Evolutionary conservation across 805 yeast species (phyloP).

Genomic region (Hanseniaspora vineae): DNA sequence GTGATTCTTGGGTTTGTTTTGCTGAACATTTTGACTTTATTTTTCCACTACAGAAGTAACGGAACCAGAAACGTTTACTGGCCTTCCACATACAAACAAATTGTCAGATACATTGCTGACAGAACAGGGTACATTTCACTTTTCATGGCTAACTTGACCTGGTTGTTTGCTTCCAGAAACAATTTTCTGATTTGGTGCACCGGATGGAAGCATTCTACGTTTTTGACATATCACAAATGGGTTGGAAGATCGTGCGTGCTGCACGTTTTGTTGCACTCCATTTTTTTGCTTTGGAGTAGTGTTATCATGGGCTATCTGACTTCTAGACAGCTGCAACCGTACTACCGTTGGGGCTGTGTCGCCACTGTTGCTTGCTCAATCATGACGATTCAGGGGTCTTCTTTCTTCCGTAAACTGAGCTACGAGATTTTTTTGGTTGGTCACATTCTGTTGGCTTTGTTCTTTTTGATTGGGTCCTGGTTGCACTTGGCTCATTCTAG

Average conservation of each 20-base stretch:
- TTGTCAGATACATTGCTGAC: constrained; percentile 30
- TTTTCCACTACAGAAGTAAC: constrained; percentile 4
- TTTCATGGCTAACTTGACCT: constrained; percentile 39
- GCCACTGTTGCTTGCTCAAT: constrained; percentile 25
- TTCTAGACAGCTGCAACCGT: constrained; percentile 29
- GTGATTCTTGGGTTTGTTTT: constrained; percentile 10
- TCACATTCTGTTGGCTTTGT: constrained; percentile 33
- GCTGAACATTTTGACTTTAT: constrained; percentile 7
- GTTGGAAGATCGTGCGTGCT: constrained; percentile 38
- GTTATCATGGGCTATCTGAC: constrained; percentile 26
- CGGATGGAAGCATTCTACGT: constrained; percentile 51
- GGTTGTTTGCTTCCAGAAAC: constrained; percentile 59
- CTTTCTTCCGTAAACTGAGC: constrained; percentile 31
- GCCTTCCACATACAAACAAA: constrained; percentile 8
- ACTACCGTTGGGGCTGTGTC: constrained; percentile 27
- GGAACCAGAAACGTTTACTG: constrained; percentile 5
- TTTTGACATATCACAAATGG: constrained; percentile 55
- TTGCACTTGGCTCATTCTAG: constrained; percentile 29
- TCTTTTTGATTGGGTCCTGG: constrained; percentile 36
- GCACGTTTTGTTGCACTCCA: constrained; percentile 39
- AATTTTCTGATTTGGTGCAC: constrained; percentile 49
- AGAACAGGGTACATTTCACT: constrained; percentile 37
- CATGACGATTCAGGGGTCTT: constrained; percentile 34
- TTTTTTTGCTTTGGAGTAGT: constrained; percentile 36
- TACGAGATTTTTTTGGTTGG: constrained; percentile 33